Conservation (phyloP, 176 grass and related monocot species). For the Oryza longistaminata region DNA sequence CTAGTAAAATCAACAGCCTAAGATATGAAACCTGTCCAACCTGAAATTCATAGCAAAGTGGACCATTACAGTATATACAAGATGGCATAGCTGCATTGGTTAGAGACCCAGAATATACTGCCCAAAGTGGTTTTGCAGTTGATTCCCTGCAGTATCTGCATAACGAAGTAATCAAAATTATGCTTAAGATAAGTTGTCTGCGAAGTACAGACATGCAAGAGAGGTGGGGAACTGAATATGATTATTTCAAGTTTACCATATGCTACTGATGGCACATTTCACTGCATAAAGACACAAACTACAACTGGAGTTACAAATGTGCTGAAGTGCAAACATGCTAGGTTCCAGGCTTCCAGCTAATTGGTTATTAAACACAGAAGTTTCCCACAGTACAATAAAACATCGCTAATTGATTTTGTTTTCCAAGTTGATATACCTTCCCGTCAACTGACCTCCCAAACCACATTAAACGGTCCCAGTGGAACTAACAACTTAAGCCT, state of each 20-base stretch:
- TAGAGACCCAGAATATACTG: slow-evolving; percentile 40
- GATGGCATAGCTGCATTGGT: slow-evolving; percentile 41
- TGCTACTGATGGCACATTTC: neutral
- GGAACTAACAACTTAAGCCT: neutral
- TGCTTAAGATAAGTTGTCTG: neutral
- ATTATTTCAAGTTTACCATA: neutral
- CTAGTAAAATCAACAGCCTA: neutral
- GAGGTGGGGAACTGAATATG: neutral
- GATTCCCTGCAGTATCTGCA: slow-evolving; percentile 51
- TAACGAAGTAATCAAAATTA: slow-evolving; percentile 18
- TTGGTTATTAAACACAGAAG: neutral
- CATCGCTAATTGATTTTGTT: neutral
- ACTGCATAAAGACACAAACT: neutral
- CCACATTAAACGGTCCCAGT: neutral
- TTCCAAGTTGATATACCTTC: neutral
- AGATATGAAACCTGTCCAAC: slow-evolving; percentile 20
- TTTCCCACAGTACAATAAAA: neutral
- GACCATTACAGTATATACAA: slow-evolving; percentile 56
- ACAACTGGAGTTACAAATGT: neutral
- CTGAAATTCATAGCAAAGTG: slow-evolving; percentile 65
- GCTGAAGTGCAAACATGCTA: neutral
- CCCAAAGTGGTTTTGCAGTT: slow-evolving; percentile 57
- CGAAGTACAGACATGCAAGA: neutral
- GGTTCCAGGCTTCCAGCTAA: neutral
- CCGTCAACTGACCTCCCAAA: neutral